Conservation (phyloP, 1,139 yeast genomes). For the Geotrichum bryndzae region DNA sequence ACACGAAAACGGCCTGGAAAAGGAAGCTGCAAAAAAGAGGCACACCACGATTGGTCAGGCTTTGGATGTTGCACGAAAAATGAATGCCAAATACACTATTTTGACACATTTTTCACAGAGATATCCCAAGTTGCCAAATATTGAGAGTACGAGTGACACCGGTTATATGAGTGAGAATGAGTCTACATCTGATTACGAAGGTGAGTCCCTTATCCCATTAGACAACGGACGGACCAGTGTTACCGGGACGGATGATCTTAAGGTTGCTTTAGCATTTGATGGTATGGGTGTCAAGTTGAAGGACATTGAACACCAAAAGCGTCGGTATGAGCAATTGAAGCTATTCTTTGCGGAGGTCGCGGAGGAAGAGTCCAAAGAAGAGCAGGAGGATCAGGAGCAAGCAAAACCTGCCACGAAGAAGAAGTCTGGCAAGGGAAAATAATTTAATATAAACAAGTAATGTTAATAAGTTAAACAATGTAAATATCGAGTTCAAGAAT, state of each 20-base stretch:
- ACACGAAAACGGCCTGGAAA: conserved; percentile 69
- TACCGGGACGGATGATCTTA: conserved; percentile 4
- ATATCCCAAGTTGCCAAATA: conserved; percentile 62
- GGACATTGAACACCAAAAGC: conserved; percentile 37
- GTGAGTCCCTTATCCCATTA: conserved; percentile 11
- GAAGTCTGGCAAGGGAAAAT: neutral
- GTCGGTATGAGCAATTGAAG: conserved; percentile 30
- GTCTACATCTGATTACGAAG: conserved; percentile 22
- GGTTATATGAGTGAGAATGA: conserved; percentile 21
- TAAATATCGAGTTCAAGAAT: neutral
- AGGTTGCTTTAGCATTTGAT: conserved; percentile 51
- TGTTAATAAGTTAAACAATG: neutral
- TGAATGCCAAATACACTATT: conserved; percentile 67
- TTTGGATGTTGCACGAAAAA: conserved; percentile 55
- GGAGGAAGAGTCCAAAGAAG: conserved; percentile 14
- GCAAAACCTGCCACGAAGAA: neutral
- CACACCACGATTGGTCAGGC: conserved; percentile 95
- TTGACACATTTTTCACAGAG: conserved; percentile 92
- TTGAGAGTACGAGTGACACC: conserved; percentile 28
- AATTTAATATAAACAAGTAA: neutral
- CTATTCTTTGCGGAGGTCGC: conserved; percentile 25
- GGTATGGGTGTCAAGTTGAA: conserved; percentile 48
- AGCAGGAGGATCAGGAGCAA: neutral
- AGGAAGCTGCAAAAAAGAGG: conserved; percentile 74
- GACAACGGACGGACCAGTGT: neutral